Evolutionary conservation across 164 flowering plant species (phyloP).

Genomic region (Vitis labrusca): DNA sequence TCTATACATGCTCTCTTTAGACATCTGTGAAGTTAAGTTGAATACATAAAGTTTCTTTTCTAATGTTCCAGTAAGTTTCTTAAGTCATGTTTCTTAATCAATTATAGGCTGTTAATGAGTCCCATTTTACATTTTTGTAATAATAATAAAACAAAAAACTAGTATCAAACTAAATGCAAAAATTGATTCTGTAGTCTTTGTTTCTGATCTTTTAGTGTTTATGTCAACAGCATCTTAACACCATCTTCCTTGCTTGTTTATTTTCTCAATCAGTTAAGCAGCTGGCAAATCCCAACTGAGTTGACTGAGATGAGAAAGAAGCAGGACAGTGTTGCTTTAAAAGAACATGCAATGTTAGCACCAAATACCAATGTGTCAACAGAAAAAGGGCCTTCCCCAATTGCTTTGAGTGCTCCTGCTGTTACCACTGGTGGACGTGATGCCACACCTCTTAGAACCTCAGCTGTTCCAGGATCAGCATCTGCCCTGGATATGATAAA

Average conservation of each 20-base stretch:
- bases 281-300: constrained; percentile 95
- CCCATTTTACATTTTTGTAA: no score
- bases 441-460: constrained; percentile 57
- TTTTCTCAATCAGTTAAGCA: constrained; percentile 60
- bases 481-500: constrained; percentile 94
- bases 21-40: no score
- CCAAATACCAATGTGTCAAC: constrained; percentile 30
- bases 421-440: constrained; percentile 87
- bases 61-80: no score
- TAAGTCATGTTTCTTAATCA: no score
- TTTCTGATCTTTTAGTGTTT: neutral
- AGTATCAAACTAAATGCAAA: no score
- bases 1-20: no score
- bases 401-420: constrained; percentile 75
- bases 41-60: no score
- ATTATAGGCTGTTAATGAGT: no score
- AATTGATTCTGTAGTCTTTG: neutral
- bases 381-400: constrained; percentile 55
- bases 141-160: no score
- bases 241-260: constrained; percentile 2
- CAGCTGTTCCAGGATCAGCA: constrained; percentile 50
- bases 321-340: constrained; percentile 49
- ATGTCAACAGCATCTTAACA: neutral
- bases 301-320: constrained; percentile 72
- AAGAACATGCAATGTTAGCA: constrained; percentile 31